Base-by-base conservation (phyloP, 1,284 basidiomycete genomes). In the Rhodotorula mucilaginosa region DNA sequence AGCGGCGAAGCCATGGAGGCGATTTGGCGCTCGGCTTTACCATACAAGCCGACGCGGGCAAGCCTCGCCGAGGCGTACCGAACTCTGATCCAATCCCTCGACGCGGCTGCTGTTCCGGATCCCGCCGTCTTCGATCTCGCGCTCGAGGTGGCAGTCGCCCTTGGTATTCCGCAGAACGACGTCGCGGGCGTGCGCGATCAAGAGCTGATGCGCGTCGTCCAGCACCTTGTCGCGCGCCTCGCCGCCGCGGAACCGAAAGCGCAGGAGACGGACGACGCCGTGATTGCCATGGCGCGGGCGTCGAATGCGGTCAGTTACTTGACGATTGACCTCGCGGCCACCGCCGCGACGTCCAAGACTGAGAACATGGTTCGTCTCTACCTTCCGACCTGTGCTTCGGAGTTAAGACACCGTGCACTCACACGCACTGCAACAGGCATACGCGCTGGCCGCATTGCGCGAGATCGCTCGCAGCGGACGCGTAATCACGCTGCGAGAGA, bases 1-100 rank as follows among this genome's bases (percentile, higher is more conserved):
- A 74, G 79, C 18, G 83, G 84, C 56, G 74, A 81, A 23, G 82
- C 81, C 13, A 82, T 84, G 78, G 74, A 80, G 5, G 75, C 80
- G 29, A 78, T 84, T 21, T 84, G 83, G 83, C 86, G 71, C 4
- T 69, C 76, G 3, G 71, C 69, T n/a, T 65, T 79, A 12, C 77
- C 76, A 3, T 70, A 61, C 64, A 56, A 65, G 39, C 68, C 72
- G 5, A 49, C 57, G 3, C 61, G 29, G 16, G 47, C 44, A 4
- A 58, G 21, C 5, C 56, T 76, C 31, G 69, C 66, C 18, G 63
- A 54, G 1, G 75, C 75, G 2, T 70, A 70, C 63, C 56, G 62
- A 23, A 44, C 52, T 1, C 44, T 76, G n/a, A 15, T 68, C 15
- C 62, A n/a, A 2, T 46, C 16, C 26, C 26, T 56, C 29, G 26